Base-by-base conservation (phyloP, 2,329 filamentous ascomycete genomes). In the Calonectria naviculata region DNA sequence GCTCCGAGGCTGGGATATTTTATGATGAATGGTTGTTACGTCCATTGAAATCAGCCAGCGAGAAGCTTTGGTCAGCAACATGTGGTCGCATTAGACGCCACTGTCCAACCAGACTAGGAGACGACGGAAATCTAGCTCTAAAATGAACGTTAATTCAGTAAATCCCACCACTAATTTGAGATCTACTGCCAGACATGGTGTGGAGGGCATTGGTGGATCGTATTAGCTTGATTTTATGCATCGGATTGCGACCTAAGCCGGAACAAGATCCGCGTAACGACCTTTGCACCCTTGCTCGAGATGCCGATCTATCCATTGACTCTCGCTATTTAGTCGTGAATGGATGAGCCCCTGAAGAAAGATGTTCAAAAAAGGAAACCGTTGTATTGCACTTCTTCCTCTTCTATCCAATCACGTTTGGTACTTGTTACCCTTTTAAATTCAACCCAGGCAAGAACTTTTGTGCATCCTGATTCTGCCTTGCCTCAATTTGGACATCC, bases 221-320 rank as follows among this genome's bases (percentile, higher is more conserved):
- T 36, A 46, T 38, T 31, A 66, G 21, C 13, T 49, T 62, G 46
- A 36, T 29, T 46, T 36, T 61, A 52, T 62, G 42, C 31, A 38
- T 36, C 42, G 61, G 29, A n/a, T 19, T 36, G 29, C 3, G 36
- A 31, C 8, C 19, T 54, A 36, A 24, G 34, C 65, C 56, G 65
- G 36, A 41, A 54, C 24, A 17, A 10, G 13, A 44, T 21, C 34
- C 56, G n/a, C n/a, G 41, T 42, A 34, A 26, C 10, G 24, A 44
- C 21, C 41, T 21, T 21, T n/a, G 15, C 26, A 52, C 29, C 26
- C 56, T 56, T 61, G 56, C 28, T 44, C 36, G 19, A 9, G 28
- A 58, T 60, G 64, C 64, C 64, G 64, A 66, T 66, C 52, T 66
- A 66, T 66, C 64, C 64, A 66, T 58, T 31, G 9, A 15, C 15